Evolutionary conservation across 139 green algal species (phyloP).

Genomic region (Diplosphaera chodatii): DNA sequence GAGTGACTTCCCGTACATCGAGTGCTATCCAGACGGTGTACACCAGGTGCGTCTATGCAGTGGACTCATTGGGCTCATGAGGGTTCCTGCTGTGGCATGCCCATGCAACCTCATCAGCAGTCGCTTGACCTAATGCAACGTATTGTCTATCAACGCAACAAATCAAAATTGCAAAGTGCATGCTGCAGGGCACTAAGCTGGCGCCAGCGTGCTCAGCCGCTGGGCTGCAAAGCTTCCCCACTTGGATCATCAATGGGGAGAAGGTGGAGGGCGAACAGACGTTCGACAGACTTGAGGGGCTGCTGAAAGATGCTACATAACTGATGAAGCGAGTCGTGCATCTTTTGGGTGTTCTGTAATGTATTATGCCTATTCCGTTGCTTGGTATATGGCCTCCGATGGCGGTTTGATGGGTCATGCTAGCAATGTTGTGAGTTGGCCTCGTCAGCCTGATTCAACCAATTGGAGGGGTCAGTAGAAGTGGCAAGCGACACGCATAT

Average conservation of each 20-base stretch:
- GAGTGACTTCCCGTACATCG: constrained; percentile 89
- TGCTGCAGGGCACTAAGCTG: constrained; percentile 54
- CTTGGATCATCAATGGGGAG: constrained; percentile 89
- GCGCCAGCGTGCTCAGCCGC: constrained; percentile 66
- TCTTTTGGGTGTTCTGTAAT: too few species aligned
- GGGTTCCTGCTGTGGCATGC: too few species aligned
- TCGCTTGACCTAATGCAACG: too few species aligned
- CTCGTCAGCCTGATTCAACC: too few species aligned
- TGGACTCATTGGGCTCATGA: background rate
- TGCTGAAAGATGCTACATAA: constrained; percentile 1
- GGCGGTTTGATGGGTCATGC: too few species aligned
- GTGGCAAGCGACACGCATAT: background rate
- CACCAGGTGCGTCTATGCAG: constrained; percentile 36
- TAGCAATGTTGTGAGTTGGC: too few species aligned
- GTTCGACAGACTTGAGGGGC: constrained; percentile 33
- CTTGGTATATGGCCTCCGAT: too few species aligned
- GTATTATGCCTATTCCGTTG: too few species aligned
- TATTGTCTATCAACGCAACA: background rate
- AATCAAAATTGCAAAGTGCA: background rate
- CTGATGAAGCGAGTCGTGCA: too few species aligned
- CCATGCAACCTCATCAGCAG: too few species aligned
- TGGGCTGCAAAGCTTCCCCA: constrained; percentile 85
- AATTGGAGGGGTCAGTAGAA: too few species aligned
- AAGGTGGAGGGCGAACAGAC: constrained; percentile 46
- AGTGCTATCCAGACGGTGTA: constrained; percentile 95